Percentiles rank a stretch among this genome's conserved stretches.
Conservation (phyloP, 305 asterid species). For the Solanum hybrid region DNA sequence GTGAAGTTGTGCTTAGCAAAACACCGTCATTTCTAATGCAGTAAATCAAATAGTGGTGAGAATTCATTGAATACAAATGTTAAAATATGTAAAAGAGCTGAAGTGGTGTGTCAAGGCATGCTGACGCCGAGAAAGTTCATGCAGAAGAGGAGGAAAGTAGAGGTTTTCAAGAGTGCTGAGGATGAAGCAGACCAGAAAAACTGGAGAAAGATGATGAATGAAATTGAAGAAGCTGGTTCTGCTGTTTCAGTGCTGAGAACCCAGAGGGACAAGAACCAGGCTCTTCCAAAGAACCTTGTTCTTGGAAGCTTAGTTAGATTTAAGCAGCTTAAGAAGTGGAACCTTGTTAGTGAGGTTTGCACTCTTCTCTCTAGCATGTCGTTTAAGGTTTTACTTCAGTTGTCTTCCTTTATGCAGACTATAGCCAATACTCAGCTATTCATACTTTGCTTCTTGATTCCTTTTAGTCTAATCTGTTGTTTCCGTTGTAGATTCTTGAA, state of each 20-base stretch:
- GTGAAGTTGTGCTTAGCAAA: not conserved
- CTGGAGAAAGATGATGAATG: conserved; percentile 83
- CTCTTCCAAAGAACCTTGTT: conserved; percentile 68
- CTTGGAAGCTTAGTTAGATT: conserved; percentile 83
- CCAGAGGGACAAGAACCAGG: conserved; percentile 51
- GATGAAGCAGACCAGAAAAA: conserved; percentile 76
- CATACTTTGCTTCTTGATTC: not conserved
- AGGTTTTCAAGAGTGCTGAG: conserved; percentile 59
- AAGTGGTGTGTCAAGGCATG: conserved; percentile 81
- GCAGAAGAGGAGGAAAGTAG: conserved; percentile 82
- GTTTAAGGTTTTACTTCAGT: not conserved
- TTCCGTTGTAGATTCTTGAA: conserved; percentile 59
- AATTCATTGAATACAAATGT: conserved; percentile 23
- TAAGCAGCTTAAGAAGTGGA: conserved; percentile 96
- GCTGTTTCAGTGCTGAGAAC: conserved; percentile 60
- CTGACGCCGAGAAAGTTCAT: conserved; percentile 83
- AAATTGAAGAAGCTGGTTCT: conserved; percentile 77
- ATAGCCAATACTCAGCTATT: not conserved
- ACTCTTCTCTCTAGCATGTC: not conserved
- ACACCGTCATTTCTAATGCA: conserved; percentile 14
- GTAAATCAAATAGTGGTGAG: conserved; percentile 36
- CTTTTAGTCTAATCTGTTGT: not conserved
- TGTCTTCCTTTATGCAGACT: not conserved
- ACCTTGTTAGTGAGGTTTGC: conserved; percentile 82
- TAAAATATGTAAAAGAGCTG: conserved; percentile 37